Base-by-base conservation (phyloP, 1,139 yeast species). In the Protomyces arabidopsidicola region DNA sequence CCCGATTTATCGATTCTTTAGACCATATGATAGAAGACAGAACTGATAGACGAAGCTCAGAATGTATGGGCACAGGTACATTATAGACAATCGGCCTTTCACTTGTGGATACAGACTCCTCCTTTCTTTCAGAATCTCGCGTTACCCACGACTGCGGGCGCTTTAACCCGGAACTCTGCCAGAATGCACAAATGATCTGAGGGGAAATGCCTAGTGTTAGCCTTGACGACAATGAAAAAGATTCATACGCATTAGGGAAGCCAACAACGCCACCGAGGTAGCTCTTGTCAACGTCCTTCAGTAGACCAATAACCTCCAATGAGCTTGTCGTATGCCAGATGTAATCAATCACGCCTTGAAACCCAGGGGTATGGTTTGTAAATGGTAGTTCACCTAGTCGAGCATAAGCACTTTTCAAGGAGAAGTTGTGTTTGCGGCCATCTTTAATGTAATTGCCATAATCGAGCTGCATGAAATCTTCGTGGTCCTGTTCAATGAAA, bases 281-380 rank as follows among this genome's bases (percentile, higher is more conserved):
- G 6, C 86, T 87, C 63, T 81, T 82, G 73, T 91, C 98, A 54
- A 91, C 84, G 70, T 84, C 84, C 52, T 97, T 98, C 67, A 93
- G 78, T 69, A 95, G 78, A 14, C 97, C 97, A 71, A 85, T 86
- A 9, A 93, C 96, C 67, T 87, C 84, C 68, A 95, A 79, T 9
- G 85, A 80, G 10, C 86, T 81, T 14, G 96, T 87, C 1, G 96
- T 83, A 75, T 88, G 90, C 97, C 98, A 95, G 67, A 95, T 86
- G 74, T 93, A 93, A 76, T 95, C 99, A 76, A 95, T 90, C 53
- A 86, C 91, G 71, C 90, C 91, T 2, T 95, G 90, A 76, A 93
- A 95, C 53, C 87, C 84, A 42, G 99, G 98, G 0, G 98, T 86
- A 75, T 86, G 87, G 75, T 93, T 95, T 14, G 98, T 93, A 74